These are phyloP conservation scores for Suillus hirtellus DNA, from an alignment of 768 basidiomycete genomes.

Conservation along the genomic window DNA sequence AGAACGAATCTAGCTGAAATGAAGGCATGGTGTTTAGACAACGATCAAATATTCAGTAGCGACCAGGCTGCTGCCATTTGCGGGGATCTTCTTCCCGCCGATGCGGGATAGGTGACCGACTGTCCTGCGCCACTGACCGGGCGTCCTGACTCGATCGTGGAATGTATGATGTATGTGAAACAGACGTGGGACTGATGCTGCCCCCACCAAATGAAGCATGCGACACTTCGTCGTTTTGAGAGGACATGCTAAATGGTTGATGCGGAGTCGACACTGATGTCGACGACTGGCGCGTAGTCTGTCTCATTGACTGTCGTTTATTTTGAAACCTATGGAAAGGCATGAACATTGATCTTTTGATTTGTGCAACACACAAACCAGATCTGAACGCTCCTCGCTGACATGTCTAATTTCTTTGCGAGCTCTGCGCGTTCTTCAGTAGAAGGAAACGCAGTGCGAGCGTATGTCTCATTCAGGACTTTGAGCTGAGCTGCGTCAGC, in stretches of 20 bases:
- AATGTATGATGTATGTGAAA: constrained; percentile 38
- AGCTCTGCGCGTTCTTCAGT: constrained; percentile 82
- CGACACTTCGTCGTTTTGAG: constrained; percentile 36
- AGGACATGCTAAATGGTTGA: constrained; percentile 47
- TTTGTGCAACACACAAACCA: constrained; percentile 51
- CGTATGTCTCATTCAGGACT: constrained; percentile 78
- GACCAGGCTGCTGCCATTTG: constrained; percentile 47
- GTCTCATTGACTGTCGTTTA: constrained; percentile 80
- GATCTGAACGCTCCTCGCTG: constrained; percentile 82
- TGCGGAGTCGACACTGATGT: constrained; percentile 47
- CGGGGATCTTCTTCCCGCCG: constrained; percentile 50
- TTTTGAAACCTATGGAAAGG: constrained; percentile 73
- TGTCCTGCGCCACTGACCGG: constrained; percentile 35
- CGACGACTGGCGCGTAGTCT: constrained; percentile 66
- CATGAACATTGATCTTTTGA: constrained; percentile 23
- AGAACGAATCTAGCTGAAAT: constrained; percentile 32
- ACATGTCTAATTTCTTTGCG: constrained; percentile 80
- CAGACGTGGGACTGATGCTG: constrained; percentile 32
- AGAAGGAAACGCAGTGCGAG: constrained; percentile 82
- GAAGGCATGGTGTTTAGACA: constrained; percentile 32
- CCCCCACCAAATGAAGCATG: constrained; percentile 34
- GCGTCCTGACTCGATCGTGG: constrained; percentile 43
- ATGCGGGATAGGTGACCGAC: constrained; percentile 30
- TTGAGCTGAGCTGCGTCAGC: constrained; percentile 80
- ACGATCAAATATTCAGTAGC: constrained; percentile 43